Evolutionary conservation across 352 stramenopile genomes (phyloP), one percentile per base, ranked within the genome.

Genomic region (Pythium monospermum): DNA sequence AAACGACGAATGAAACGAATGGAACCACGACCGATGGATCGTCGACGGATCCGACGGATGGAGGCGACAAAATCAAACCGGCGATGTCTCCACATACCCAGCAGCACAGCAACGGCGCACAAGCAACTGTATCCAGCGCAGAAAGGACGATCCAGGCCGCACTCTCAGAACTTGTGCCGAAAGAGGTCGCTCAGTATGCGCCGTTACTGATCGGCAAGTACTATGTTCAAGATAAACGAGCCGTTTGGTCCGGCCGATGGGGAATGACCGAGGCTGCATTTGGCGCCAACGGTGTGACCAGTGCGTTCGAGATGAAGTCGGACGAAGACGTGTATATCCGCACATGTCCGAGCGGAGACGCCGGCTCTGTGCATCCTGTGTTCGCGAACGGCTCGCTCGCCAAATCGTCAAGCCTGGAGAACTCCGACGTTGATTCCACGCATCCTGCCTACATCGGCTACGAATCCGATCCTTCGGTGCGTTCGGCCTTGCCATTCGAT

Each of bases 231-330:
- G 81, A 92, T 54, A 90, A 88, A 46, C 74, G 68, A 11, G 83
- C 83, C 4, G 54, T 90, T 8, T 94, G 83, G 81, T 76, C 76
- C 2, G 83, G 81, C 15, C 73, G 68, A 39, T 94, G 83, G 83
- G 83, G 81, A 6, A 94, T 94, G 83, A 91, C 59, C 13, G 83
- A 94, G 49, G 73, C 77, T 4, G 83, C 83, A 18, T 94, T 92
- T 57, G 70, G 66, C 19, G 61, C 62, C 3, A 87, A 86, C 16
- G 83, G 83, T 3, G 62, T 94, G 33, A 91, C 83, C 18, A 92
- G 81, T 39, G 45, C 65, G 8, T 94, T 94, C 47, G 81, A 94
- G 55, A 94, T 94, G 83, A 89, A 87, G 53, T 91, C 79, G 13
- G 67, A 91, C 40, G 77, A 90, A n/a, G 69, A 90, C 40, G 81